Evolutionary conservation across 2,329 filamentous ascomycete species (phyloP).

Genomic region (Aspergillus sp.): DNA sequence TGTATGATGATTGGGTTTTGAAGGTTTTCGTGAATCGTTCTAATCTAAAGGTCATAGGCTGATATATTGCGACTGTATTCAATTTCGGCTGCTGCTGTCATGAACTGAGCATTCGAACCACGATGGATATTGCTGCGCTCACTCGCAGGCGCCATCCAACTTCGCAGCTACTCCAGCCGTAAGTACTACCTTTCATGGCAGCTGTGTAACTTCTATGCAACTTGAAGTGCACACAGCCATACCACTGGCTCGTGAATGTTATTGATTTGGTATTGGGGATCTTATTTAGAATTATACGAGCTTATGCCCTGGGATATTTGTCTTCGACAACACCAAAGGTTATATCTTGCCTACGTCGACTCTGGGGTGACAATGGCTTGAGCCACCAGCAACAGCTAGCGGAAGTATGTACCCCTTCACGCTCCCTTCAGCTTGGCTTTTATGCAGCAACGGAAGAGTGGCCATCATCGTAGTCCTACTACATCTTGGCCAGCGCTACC

Average conservation of each 20-base stretch:
- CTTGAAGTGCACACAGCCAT: not conserved
- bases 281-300: constrained; percentile 40
- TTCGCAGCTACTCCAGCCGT: constrained; percentile 34
- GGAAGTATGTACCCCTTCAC: constrained; percentile 32
- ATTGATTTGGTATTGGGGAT: constrained; percentile 10
- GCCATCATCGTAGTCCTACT: not conserved
- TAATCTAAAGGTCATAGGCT: constrained; percentile 1
- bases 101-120: constrained; percentile 24
- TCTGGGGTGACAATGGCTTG: constrained; percentile 32
- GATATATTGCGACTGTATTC: not conserved
- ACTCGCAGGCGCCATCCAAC: constrained; percentile 23
- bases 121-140: constrained; percentile 29
- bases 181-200: constrained; percentile 22
- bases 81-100: constrained; percentile 17
- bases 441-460: constrained; percentile 8
- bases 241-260: not conserved
- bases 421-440: not conserved
- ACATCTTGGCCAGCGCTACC: not conserved
- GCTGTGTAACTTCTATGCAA: constrained; percentile 1
- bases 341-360: constrained; percentile 37
- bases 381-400: constrained; percentile 33
- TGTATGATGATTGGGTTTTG: constrained; percentile 1
- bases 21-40: not conserved
- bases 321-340: constrained; percentile 49
- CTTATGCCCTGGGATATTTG: constrained; percentile 51